These are phyloP conservation scores for Mortierella sp. DNA, from an alignment of 371 early-diverging fungal genomes.

Conservation along the genomic window DNA sequence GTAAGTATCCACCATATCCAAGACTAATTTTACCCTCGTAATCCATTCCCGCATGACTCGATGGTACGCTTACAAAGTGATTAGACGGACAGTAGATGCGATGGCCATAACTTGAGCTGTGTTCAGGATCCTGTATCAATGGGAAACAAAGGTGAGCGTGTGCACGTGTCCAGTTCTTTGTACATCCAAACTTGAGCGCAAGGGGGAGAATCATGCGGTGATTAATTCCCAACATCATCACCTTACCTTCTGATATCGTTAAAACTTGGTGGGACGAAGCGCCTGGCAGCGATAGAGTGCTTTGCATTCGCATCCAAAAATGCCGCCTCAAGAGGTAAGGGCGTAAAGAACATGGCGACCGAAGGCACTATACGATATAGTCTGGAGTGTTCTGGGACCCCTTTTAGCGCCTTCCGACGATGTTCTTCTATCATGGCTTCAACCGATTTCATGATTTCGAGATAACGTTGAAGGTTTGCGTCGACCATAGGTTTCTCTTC, in stretches of 20 bases:
- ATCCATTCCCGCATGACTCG: no score
- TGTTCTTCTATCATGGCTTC: slow-evolving; percentile 73
- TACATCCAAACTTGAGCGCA: not conserved
- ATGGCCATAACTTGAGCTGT: slow-evolving; percentile 77
- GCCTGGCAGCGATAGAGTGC: slow-evolving; percentile 73
- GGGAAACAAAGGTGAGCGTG: not conserved
- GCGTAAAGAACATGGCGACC: slow-evolving; percentile 82
- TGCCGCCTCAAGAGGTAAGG: slow-evolving; percentile 73
- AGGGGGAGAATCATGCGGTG: not conserved
- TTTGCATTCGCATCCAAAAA: slow-evolving; percentile 69
- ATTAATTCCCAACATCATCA: not conserved
- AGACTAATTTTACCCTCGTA: no score
- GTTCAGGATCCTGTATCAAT: slow-evolving; percentile 71
- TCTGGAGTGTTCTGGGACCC: slow-evolving; percentile 75
- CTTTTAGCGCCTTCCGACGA: slow-evolving; percentile 52
- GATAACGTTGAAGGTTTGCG: slow-evolving; percentile 63
- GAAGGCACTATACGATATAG: slow-evolving; percentile 77
- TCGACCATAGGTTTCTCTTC: slow-evolving; percentile 52
- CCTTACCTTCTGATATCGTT: slow-evolving; percentile 79
- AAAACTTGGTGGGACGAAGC: slow-evolving; percentile 85
- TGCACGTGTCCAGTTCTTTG: not conserved
- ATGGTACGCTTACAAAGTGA: slow-evolving; percentile 73
- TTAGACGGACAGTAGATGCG: slow-evolving; percentile 61
- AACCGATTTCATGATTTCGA: slow-evolving; percentile 75
- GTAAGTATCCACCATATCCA: no score